Evolutionary conservation across 345 rosid genomes (phyloP).

Genomic region (Populus pruinosa): DNA sequence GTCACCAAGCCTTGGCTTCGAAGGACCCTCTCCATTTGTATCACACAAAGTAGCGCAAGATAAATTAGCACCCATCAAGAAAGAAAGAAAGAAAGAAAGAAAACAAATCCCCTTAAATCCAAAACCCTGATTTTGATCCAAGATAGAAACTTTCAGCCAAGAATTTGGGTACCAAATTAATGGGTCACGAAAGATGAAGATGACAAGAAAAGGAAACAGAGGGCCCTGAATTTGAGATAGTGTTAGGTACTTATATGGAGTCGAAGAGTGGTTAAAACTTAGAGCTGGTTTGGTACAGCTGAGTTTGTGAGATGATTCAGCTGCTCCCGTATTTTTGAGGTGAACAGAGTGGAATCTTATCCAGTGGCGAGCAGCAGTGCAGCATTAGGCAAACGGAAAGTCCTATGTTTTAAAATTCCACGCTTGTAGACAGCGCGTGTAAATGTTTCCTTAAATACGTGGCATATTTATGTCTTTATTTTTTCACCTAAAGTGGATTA

Average conservation of each 20-base stretch:
- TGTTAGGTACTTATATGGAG: no score
- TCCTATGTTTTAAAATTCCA: neutral
- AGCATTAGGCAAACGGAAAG: neutral
- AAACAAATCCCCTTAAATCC: neutral
- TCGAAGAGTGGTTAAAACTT: no score
- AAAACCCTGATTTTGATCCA: neutral
- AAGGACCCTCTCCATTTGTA: neutral
- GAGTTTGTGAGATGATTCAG: neutral
- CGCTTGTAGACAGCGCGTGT: no score
- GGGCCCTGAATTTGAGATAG: no score
- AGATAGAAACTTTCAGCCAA: neutral
- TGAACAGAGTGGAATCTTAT: neutral
- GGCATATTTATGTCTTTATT: no score
- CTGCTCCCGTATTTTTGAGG: neutral
- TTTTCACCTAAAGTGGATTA: no score
- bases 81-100: neutral
- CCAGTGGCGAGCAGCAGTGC: neutral
- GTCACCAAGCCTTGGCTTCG: constrained; percentile 27
- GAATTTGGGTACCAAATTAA: neutral
- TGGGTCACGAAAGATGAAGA: neutral
- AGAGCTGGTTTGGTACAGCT: no score
- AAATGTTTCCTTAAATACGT: no score
- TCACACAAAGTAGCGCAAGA: neutral
- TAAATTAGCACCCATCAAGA: constrained; percentile 6
- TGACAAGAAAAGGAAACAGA: neutral